Evolutionary conservation across 495 filamentous ascomycete genomes (phyloP).

Genomic region (Terfezia claveryi): DNA sequence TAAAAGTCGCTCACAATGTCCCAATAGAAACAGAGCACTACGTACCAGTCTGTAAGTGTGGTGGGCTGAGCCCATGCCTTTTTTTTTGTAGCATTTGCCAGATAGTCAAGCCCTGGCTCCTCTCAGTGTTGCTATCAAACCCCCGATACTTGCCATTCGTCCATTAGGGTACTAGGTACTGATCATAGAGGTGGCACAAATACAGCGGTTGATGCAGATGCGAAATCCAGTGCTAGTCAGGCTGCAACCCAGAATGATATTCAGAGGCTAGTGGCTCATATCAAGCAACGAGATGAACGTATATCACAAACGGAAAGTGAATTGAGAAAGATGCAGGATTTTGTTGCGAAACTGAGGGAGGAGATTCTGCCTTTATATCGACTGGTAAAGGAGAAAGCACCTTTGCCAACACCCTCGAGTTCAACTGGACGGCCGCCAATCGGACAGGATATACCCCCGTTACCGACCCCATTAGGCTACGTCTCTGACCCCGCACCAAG

Average conservation of each 20-base stretch:
- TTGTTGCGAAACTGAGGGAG: conserved; percentile 65
- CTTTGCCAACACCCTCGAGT: conserved; percentile 37
- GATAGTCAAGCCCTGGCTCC: no score
- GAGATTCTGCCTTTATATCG: conserved; percentile 77
- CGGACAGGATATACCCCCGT: neutral
- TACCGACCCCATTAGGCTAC: conserved; percentile 11
- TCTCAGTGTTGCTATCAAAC: neutral
- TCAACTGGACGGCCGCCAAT: neutral
- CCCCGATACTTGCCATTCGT: neutral
- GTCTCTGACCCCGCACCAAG: conserved; percentile 7
- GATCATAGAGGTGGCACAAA: conserved; percentile 2
- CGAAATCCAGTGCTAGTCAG: conserved; percentile 35
- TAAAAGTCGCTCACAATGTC: conserved; percentile 78
- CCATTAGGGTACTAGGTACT: no score
- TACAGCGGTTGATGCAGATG: conserved; percentile 69
- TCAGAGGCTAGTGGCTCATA: conserved; percentile 63
- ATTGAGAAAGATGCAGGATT: conserved; percentile 55
- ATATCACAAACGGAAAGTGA: conserved; percentile 62
- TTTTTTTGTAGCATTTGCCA: no score
- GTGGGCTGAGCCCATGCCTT: no score
- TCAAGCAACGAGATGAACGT: conserved; percentile 68
- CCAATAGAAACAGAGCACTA: conserved; percentile 84
- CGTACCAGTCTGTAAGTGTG: conserved; percentile 62
- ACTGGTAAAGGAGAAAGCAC: conserved; percentile 78
- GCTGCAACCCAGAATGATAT: conserved; percentile 82